A percentile compares a stretch with the other conserved stretches of the same genome.
These are phyloP conservation scores for Suillus sp. DNA, from an alignment of 768 basidiomycete species.

Conservation along the genomic window DNA sequence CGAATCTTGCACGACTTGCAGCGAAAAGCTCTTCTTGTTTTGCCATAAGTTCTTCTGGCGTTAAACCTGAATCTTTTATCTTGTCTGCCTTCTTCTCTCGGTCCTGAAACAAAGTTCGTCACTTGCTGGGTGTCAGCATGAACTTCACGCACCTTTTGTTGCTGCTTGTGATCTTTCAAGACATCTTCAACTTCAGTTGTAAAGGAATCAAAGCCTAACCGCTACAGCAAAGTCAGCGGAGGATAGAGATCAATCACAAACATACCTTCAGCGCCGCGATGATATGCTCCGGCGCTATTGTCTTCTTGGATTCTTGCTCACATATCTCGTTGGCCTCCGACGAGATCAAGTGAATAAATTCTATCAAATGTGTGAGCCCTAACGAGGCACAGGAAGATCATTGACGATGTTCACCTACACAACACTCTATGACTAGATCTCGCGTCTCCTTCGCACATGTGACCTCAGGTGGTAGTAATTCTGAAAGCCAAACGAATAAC, in stretches of 20 bases:
- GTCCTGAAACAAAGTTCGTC: constrained; percentile 50
- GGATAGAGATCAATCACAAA: constrained; percentile 8
- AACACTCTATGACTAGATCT: constrained; percentile 96
- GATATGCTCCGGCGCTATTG: constrained; percentile 97
- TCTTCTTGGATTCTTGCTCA: constrained; percentile 98
- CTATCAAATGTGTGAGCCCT: constrained; percentile 43
- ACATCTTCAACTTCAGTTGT: constrained; percentile 90
- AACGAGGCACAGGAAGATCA: constrained; percentile 13
- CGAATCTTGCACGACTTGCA: constrained; percentile 81
- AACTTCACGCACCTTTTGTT: constrained; percentile 71
- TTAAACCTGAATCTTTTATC: constrained; percentile 84
- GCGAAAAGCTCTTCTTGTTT: constrained; percentile 93
- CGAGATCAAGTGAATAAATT: constrained; percentile 97
- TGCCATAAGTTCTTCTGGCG: constrained; percentile 85
- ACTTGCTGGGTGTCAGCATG: neutral
- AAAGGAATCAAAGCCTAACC: constrained; percentile 91
- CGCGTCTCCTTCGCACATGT: constrained; percentile 94
- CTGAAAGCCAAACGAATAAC: constrained; percentile 43
- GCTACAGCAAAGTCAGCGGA: constrained; percentile 45
- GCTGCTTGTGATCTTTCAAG: constrained; percentile 94
- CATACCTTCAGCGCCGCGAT: constrained; percentile 85
- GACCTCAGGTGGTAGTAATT: constrained; percentile 85
- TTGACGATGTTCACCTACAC: constrained; percentile 82
- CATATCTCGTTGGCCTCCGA: constrained; percentile 98
- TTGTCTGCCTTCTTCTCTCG: constrained; percentile 92